These are phyloP conservation scores for Penicillium ochrochloron DNA, from an alignment of 495 filamentous ascomycete species.

Conservation along the genomic window DNA sequence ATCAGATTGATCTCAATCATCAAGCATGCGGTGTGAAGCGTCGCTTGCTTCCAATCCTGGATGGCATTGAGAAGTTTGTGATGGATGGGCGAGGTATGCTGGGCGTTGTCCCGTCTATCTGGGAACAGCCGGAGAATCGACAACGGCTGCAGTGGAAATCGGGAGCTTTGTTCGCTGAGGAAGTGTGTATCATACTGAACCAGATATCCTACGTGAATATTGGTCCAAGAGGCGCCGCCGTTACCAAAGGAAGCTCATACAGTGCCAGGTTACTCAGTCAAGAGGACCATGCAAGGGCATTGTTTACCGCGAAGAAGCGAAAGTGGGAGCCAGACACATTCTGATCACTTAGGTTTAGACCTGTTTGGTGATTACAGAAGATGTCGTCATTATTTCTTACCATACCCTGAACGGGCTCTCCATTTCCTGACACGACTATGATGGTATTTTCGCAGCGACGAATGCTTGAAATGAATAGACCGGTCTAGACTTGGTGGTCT, in stretches of 20 bases:
- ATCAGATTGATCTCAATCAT: conserved; percentile 81
- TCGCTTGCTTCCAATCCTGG: conserved; percentile 68
- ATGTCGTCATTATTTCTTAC: background rate
- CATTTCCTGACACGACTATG: conserved; percentile 4
- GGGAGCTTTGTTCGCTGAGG: conserved; percentile 5
- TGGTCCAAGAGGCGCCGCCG: background rate
- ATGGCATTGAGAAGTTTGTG: conserved; percentile 65
- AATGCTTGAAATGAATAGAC: conserved; percentile 1
- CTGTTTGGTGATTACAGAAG: background rate
- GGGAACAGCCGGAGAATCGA: conserved; percentile 16
- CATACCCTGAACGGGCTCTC: background rate
- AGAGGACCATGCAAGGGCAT: conserved; percentile 40
- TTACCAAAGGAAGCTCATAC: background rate
- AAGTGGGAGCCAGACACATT: conserved; percentile 45
- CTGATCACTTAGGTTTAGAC: background rate
- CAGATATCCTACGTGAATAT: background rate
- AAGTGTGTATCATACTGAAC: background rate
- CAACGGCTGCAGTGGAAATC: conserved; percentile 34
- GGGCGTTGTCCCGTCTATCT: conserved; percentile 62
- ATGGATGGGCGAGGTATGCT: conserved; percentile 69
- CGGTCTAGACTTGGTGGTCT: conserved; percentile 9
- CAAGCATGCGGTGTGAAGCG: conserved; percentile 75
- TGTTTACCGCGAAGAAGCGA: conserved; percentile 48
- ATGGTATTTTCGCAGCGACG: background rate
- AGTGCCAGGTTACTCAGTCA: conserved; percentile 6